Evolutionary conservation across 2,329 filamentous ascomycete species (phyloP).

Genomic region (Apiospora rasikravindrae): DNA sequence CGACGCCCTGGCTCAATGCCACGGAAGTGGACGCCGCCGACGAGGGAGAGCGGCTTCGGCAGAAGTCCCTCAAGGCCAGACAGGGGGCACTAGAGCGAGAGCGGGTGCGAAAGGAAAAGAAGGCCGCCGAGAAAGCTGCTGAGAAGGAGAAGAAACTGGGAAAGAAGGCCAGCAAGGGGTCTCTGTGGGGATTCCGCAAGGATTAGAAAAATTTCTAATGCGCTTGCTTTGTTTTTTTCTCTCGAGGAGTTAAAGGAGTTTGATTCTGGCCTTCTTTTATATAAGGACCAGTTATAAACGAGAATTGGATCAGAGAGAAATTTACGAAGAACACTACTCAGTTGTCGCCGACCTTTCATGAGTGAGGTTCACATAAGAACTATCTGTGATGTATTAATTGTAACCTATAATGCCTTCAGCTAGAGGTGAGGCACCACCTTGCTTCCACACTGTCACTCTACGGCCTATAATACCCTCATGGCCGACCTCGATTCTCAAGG

Average conservation of each 20-base stretch:
- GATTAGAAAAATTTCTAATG: not conserved
- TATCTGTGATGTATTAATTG: constrained; percentile 37
- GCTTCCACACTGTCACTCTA: constrained; percentile 47
- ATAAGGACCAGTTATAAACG: not conserved
- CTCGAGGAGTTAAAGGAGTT: not conserved
- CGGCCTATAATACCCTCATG: constrained; percentile 54
- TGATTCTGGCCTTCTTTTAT: not conserved
- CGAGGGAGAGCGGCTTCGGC: not conserved
- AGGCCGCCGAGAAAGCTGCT: not conserved
- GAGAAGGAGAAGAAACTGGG: constrained; percentile 1
- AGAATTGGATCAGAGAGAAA: not conserved
- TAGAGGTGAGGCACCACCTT: constrained; percentile 36
- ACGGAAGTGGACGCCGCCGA: not conserved
- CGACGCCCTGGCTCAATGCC: not conserved
- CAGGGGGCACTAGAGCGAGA: not conserved
- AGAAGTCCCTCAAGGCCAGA: not conserved
- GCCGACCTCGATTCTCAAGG: constrained; percentile 51
- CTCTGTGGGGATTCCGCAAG: not conserved
- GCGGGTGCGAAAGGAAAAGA: not conserved
- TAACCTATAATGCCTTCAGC: constrained; percentile 58
- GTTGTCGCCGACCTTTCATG: not conserved
- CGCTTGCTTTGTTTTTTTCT: not conserved
- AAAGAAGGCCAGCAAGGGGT: constrained; percentile 15
- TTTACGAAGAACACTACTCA: not conserved
- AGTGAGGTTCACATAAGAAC: not conserved